A percentile compares a stretch with the other conserved stretches of the same genome.
Evolutionary conservation across 331 rosid genomes (phyloP).

Genomic region (Pyracantha coccinea): DNA sequence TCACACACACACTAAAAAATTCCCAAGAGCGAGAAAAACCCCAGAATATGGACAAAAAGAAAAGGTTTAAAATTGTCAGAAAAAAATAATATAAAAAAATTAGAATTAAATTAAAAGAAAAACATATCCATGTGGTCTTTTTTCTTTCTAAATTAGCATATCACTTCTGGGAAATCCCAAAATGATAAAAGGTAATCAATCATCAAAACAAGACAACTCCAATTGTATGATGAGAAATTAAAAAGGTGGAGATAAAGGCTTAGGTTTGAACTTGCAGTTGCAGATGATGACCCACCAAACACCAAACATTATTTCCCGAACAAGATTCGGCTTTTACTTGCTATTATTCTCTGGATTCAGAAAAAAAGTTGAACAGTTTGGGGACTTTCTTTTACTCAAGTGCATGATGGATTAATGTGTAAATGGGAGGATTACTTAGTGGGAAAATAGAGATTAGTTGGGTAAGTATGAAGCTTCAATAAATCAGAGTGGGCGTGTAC

Average conservation of each 20-base stretch:
- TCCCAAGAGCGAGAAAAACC: slow-evolving; percentile 21
- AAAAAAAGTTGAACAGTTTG: slow-evolving; percentile 16
- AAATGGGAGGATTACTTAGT: neutral
- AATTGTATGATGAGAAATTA: neutral
- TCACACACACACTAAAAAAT: slow-evolving; percentile 23
- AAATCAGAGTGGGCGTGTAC: neutral
- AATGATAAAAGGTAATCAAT: slow-evolving; percentile 27
- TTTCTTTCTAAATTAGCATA: slow-evolving; percentile 10
- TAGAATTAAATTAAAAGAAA: neutral
- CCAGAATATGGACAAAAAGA: slow-evolving; percentile 51
- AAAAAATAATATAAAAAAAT: slow-evolving; percentile 1
- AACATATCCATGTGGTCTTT: slow-evolving; percentile 33
- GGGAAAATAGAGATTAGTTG: slow-evolving; percentile 12
- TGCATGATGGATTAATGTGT: neutral
- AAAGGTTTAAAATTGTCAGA: slow-evolving; percentile 3
- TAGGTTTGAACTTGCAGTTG: slow-evolving; percentile 4
- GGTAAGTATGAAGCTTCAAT: slow-evolving; percentile 14
- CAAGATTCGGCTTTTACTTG: slow-evolving; percentile 28
- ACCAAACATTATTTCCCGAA: neutral
- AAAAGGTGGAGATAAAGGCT: slow-evolving; percentile 5
- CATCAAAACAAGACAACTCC: slow-evolving; percentile 21
- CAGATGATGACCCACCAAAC: slow-evolving; percentile 6
- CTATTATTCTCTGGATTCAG: slow-evolving; percentile 13
- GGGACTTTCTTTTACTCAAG: slow-evolving; percentile 2
- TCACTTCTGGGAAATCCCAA: slow-evolving; percentile 42